Conservation (phyloP, 352 stramenopile species). For the Blastocystis sp. region DNA sequence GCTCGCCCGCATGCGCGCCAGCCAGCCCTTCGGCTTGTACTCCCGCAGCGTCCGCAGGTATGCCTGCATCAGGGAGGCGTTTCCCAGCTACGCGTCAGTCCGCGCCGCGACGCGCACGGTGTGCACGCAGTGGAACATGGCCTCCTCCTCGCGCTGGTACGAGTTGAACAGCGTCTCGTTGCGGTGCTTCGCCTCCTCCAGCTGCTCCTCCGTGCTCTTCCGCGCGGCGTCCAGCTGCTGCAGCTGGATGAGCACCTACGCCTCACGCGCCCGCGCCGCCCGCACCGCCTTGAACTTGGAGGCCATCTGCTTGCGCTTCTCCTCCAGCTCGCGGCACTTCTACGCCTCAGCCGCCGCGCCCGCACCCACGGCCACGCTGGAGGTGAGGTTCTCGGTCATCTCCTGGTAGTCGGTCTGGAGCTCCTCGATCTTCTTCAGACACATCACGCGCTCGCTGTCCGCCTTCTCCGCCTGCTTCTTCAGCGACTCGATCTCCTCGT, state of each 20-base stretch:
- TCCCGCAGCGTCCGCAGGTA: slow-evolving; percentile 23
- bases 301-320: slow-evolving; percentile 8
- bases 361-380: slow-evolving; percentile 4
- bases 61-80: slow-evolving; percentile 33
- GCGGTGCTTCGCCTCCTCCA: slow-evolving; percentile 45
- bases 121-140: slow-evolving; percentile 60
- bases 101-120: neutral
- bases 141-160: slow-evolving; percentile 30
- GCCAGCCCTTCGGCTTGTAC: slow-evolving; percentile 58
- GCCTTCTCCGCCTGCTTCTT: slow-evolving; percentile 13
- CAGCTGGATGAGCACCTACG: slow-evolving; percentile 41
- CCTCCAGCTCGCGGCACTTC: slow-evolving; percentile 63
- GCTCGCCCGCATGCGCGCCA: slow-evolving; percentile 44
- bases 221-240: slow-evolving; percentile 44
- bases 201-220: neutral
- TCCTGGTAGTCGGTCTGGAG: slow-evolving; percentile 57
- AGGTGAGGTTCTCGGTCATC: slow-evolving; percentile 12
- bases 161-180: neutral
- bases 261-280: neutral
- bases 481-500: slow-evolving; percentile 31
- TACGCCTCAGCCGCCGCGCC: neutral
- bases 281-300: slow-evolving; percentile 50
- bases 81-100: slow-evolving; percentile 25
- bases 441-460: slow-evolving; percentile 24
- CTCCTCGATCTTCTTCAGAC: slow-evolving; percentile 62